These are phyloP conservation scores for Erysimum cheiri DNA, from an alignment of 441 rosid species.

Conservation along the genomic window DNA sequence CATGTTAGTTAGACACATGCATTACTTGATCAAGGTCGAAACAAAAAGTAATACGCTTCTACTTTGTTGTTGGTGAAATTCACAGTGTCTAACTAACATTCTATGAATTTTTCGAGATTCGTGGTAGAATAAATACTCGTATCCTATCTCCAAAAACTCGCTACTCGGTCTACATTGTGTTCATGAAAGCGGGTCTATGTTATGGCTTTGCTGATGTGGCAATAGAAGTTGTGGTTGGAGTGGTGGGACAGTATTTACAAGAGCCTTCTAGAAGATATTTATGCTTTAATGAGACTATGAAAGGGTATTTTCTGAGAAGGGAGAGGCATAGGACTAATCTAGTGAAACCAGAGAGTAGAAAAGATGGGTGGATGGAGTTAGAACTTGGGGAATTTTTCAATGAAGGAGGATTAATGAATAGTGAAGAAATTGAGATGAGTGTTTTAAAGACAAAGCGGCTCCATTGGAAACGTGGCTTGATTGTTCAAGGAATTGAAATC, in stretches of 20 bases:
- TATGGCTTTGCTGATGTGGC: slow-evolving; percentile 24
- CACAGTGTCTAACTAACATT: too few species aligned
- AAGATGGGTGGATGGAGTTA: neutral
- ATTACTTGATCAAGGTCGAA: too few species aligned
- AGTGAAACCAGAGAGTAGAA: neutral
- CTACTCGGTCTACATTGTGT: slow-evolving; percentile 50
- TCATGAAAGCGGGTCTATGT: neutral
- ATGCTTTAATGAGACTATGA: slow-evolving; percentile 2
- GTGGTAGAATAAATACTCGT: slow-evolving; percentile 34
- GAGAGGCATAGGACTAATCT: neutral
- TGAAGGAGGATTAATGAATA: slow-evolving; percentile 10
- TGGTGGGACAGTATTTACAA: neutral
- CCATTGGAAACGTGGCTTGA: neutral
- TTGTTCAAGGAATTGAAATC: neutral
- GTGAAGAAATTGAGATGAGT: neutral
- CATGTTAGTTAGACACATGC: too few species aligned
- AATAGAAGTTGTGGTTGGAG: slow-evolving; percentile 10
- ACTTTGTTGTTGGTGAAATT: too few species aligned
- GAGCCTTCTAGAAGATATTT: neutral
- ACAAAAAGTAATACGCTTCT: too few species aligned
- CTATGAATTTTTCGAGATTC: slow-evolving; percentile 10
- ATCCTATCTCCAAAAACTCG: slow-evolving; percentile 41
- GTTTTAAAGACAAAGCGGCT: slow-evolving; percentile 8
- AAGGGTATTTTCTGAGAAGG: neutral
- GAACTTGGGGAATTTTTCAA: neutral